These are phyloP conservation scores for Microascus cirrosus DNA, from an alignment of 2,329 filamentous ascomycete genomes.

Conservation along the genomic window DNA sequence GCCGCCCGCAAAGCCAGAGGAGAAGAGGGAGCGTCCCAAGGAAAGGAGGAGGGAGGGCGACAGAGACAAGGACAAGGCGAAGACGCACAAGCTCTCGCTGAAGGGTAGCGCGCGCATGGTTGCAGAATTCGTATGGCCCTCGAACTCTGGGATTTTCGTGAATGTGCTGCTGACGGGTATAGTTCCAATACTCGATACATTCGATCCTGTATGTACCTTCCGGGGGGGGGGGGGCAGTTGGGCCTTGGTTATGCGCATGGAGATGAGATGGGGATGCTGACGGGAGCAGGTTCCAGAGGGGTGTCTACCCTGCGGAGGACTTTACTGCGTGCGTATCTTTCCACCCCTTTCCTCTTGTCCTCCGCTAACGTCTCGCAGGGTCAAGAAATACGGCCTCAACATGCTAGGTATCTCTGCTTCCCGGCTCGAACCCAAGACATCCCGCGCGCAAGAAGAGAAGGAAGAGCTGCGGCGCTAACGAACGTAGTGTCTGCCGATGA, in stretches of 20 bases:
- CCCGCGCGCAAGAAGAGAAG: background rate
- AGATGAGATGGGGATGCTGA: slow-evolving; percentile 1
- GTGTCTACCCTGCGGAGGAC: slow-evolving; percentile 85
- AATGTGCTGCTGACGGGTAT: background rate
- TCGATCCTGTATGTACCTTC: slow-evolving; percentile 66
- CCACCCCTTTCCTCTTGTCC: background rate
- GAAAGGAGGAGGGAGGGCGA: background rate
- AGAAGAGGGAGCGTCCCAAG: background rate
- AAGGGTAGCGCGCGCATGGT: slow-evolving; percentile 79
- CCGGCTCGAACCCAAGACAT: background rate
- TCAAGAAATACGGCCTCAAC: slow-evolving; percentile 99
- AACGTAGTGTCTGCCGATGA: slow-evolving; percentile 76
- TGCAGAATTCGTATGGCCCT: slow-evolving; percentile 77
- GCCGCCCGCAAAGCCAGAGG: background rate
- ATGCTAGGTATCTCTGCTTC: slow-evolving; percentile 58
- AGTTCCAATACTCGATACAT: slow-evolving; percentile 98
- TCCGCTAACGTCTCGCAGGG: slow-evolving; percentile 21
- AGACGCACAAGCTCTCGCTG: slow-evolving; percentile 88
- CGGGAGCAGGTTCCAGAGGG: slow-evolving; percentile 63
- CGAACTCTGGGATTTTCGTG: background rate
- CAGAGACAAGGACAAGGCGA: slow-evolving; percentile 51
- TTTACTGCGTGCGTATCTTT: slow-evolving; percentile 64
- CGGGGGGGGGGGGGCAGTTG: background rate
- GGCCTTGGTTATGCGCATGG: background rate
- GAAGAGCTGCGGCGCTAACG: slow-evolving; percentile 1